Base-by-base conservation (phyloP, 306 rosid genomes). In the Datisca glomerata region DNA sequence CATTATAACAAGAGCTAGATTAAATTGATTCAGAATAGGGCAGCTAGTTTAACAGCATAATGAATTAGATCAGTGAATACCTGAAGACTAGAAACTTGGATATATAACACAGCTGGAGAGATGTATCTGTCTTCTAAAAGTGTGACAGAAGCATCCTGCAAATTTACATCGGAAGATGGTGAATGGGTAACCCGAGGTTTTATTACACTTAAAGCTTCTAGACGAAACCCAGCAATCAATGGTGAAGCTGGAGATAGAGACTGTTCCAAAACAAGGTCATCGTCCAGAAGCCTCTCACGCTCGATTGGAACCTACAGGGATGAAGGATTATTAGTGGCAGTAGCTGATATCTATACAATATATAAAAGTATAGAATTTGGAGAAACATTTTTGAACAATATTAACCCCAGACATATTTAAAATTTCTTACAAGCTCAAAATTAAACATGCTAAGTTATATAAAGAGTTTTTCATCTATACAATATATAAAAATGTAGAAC, bases 151-250 rank as follows among this genome's bases (percentile, higher is more conserved):
- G 55, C 21, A n/a, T 35, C 68, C 66, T 68, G 59, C 57, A 32
- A 42, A 22, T 15, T 60, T 51, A 59, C 57, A 64, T 83, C 67
- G 21, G 78, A 68, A 43, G 58, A 43, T 31, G 93, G 98, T 24
- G 98, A 84, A 78, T 84, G 98, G 53, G 76, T 75, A 57, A 80
- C 81, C 59, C 82, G 80, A 56, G 91, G 94, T 73, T 78, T 91
- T 62, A 91, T 80, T 46, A 87, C 92, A 40, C 79, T 61, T 31
- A 70, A 78, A 71, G 85, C 84, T 55, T 91, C 98, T 49, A 91
- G 59, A 41, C 98, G 96, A 64, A 91, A 91, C 45, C 98, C 98
- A 18, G 86, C 81, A 62, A 80, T 75, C 65, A 45, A 39, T 46
- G 92, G 96, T 21, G 94, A 84, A 53, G 65, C 65, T 33, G 78